These are phyloP conservation scores for Schizochytrium sp. DNA, from an alignment of 108 stramenopile genomes.

Conservation along the genomic window DNA sequence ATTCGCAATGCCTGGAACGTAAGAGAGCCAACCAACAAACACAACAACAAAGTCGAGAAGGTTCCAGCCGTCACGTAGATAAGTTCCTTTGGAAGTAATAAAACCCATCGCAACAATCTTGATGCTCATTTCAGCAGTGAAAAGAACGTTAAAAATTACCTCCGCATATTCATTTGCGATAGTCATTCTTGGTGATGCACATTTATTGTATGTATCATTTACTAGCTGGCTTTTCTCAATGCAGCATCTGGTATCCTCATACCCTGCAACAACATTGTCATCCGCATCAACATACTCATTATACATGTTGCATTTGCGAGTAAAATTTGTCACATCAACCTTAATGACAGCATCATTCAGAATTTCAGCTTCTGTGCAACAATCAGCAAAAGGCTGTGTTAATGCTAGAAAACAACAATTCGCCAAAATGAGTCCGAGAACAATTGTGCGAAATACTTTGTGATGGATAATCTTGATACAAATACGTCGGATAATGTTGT, in stretches of 20 bases:
- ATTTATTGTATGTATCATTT: conserved; percentile 24
- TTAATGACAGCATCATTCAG: background rate
- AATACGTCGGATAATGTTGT: background rate
- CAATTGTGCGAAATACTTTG: background rate
- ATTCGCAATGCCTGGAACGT: conserved; percentile 77
- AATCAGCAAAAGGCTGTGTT: conserved; percentile 21
- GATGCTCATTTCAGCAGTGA: conserved; percentile 76
- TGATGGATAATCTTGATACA: background rate
- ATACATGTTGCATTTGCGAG: conserved; percentile 42
- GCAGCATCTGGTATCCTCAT: background rate
- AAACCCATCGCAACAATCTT: conserved; percentile 80
- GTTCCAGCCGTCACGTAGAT: conserved; percentile 74
- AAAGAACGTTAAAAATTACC: conserved; percentile 70
- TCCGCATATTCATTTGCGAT: background rate
- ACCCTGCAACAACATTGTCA: background rate
- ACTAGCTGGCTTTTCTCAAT: background rate
- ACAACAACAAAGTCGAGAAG: conserved; percentile 79
- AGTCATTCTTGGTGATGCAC: background rate
- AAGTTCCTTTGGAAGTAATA: conserved; percentile 62
- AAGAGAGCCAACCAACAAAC: conserved; percentile 61
- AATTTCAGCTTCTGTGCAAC: background rate
- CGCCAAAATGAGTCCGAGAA: background rate
- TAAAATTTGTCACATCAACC: conserved; percentile 6
- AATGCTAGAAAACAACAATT: conserved; percentile 32
- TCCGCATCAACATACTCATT: conserved; percentile 3